These are phyloP conservation scores for Guyanaporus albipodus DNA, from an alignment of 768 basidiomycete species.

Conservation along the genomic window DNA sequence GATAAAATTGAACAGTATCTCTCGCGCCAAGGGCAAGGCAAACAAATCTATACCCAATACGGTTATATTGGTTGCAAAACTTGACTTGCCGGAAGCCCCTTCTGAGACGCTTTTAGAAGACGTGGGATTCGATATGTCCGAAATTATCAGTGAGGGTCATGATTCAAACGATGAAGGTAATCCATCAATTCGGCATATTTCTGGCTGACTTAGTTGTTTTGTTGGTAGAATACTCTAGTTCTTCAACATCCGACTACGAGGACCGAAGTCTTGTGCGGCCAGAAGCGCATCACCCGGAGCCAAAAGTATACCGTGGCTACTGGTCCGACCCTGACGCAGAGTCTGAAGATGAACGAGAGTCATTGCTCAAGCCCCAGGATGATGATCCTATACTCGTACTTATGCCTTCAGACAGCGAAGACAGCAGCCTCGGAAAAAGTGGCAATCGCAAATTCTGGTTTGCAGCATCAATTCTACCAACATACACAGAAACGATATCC, in stretches of 20 bases:
- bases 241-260: conserved; percentile 9
- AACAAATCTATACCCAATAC: conserved; percentile 10
- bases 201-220: neutral
- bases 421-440: neutral
- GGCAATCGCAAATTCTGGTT: conserved; percentile 27
- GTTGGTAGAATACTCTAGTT: conserved; percentile 5
- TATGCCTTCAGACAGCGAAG: conserved; percentile 20
- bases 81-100: conserved; percentile 12
- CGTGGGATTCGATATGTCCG: neutral
- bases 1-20: conserved; percentile 38
- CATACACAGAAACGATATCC: conserved; percentile 41
- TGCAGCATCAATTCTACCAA: conserved; percentile 37
- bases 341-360: conserved; percentile 21
- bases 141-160: neutral
- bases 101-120: neutral
- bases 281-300: conserved; percentile 2
- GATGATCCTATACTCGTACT: conserved; percentile 14
- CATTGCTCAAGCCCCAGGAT: conserved; percentile 8
- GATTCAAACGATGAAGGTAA: conserved; percentile 20
- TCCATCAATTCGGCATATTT: neutral
- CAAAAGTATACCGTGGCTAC: conserved; percentile 20
- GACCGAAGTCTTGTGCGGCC: conserved; percentile 12
- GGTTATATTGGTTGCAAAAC: conserved; percentile 17
- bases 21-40: conserved; percentile 9
- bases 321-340: conserved; percentile 19